These are phyloP conservation scores for Aspergillus kassunensis DNA, from an alignment of 495 filamentous ascomycete genomes.

Conservation along the genomic window DNA sequence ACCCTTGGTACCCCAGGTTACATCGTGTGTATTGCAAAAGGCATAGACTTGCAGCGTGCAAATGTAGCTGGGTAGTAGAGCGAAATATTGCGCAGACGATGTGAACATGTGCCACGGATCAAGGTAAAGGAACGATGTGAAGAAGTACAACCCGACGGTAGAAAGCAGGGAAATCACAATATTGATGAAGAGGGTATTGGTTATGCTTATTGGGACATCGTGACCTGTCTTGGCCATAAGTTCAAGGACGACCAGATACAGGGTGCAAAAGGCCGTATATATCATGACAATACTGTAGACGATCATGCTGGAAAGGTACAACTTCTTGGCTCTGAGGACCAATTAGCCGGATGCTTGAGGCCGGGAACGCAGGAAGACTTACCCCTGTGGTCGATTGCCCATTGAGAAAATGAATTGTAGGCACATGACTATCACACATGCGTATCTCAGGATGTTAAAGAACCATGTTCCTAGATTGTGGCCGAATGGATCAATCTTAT, in stretches of 20 bases:
- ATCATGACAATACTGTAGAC: constrained; percentile 91
- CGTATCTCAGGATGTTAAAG: constrained; percentile 81
- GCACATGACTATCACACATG: constrained; percentile 80
- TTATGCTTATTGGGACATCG: constrained; percentile 51
- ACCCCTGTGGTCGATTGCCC: constrained; percentile 95
- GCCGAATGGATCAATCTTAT: constrained; percentile 81
- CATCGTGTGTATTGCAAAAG: constrained; percentile 99
- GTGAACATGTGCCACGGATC: constrained; percentile 99
- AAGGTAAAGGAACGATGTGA: constrained; percentile 92
- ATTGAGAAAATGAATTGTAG: constrained; percentile 98
- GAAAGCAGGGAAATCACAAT: constrained; percentile 84
- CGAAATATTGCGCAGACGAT: constrained; percentile 86
- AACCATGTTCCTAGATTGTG: constrained; percentile 78
- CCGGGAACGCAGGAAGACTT: constrained; percentile 15
- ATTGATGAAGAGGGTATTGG: constrained; percentile 89
- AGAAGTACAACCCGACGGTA: constrained; percentile 91
- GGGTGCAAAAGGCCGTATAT: constrained; percentile 82
- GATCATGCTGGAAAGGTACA: constrained; percentile 84
- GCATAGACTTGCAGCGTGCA: constrained; percentile 98
- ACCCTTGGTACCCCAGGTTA: constrained; percentile 98
- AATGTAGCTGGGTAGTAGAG: constrained; percentile 88
- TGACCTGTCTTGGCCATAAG: constrained; percentile 51
- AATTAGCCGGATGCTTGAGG: neutral
- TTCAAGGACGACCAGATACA: constrained; percentile 83
- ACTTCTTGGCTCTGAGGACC: constrained; percentile 63